A percentile compares a stretch with the other conserved stretches of the same genome.
These are phyloP conservation scores for Sphaerulina vaccinii DNA, from an alignment of 2,329 filamentous ascomycete species.

Conservation along the genomic window DNA sequence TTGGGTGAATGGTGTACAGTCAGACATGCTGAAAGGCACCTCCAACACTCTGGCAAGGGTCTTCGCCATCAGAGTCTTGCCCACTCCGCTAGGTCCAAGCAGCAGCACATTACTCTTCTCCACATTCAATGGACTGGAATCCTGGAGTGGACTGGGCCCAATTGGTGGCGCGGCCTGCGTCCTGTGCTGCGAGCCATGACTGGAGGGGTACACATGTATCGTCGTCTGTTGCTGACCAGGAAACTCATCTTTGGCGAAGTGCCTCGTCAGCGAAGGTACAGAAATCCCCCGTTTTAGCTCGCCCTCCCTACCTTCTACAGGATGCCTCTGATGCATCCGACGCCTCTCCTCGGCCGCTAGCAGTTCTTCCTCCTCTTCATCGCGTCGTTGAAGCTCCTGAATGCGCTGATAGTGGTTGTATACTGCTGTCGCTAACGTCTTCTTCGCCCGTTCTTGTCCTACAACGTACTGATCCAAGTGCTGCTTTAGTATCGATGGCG, in stretches of 20 bases:
- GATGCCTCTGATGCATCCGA: slow-evolving; percentile 64
- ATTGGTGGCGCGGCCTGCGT: slow-evolving; percentile 16
- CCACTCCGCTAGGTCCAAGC: slow-evolving; percentile 88
- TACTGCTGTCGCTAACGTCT: slow-evolving; percentile 85
- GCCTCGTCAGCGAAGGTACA: slow-evolving; percentile 37
- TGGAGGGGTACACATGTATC: slow-evolving; percentile 25
- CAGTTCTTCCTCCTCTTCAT: slow-evolving; percentile 75
- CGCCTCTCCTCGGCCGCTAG: slow-evolving; percentile 69
- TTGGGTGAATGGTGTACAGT: slow-evolving; percentile 94
- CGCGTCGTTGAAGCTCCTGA: slow-evolving; percentile 69
- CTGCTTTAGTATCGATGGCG: slow-evolving; percentile 71
- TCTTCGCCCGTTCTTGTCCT: slow-evolving; percentile 91
- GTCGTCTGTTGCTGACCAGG: slow-evolving; percentile 60
- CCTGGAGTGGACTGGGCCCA: slow-evolving; percentile 47
- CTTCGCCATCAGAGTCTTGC: slow-evolving; percentile 93
- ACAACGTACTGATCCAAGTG: slow-evolving; percentile 95
- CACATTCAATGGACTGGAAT: slow-evolving; percentile 66
- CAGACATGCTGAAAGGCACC: slow-evolving; percentile 91
- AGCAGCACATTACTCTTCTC: slow-evolving; percentile 95
- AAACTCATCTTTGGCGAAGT: slow-evolving; percentile 55
- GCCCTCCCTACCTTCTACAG: slow-evolving; percentile 66
- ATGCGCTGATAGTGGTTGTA: slow-evolving; percentile 96
- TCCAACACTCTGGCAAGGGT: slow-evolving; percentile 90
- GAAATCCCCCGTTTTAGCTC: slow-evolving; percentile 35
- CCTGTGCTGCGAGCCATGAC: slow-evolving; percentile 19